A percentile compares a stretch with the other conserved stretches of the same genome.
phyloP scores from a whole-genome alignment of 2,329 filamentous ascomycete genomes.

The Fusarium sp. region DNA sequence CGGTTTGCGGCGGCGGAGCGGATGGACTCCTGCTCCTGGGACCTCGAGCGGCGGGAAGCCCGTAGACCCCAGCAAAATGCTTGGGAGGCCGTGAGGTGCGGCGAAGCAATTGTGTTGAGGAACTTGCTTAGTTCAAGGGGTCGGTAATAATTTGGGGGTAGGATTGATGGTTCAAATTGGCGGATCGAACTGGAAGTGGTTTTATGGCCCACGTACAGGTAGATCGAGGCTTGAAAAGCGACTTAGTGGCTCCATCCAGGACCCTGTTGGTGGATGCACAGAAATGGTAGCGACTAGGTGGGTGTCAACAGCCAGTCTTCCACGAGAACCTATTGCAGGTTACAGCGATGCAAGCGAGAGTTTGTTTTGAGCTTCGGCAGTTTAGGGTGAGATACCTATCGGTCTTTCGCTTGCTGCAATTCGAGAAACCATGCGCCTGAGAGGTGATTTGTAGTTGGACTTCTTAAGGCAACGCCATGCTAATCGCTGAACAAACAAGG shows the following conservation, averaged over 20 bases:
- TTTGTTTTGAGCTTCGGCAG: background rate
- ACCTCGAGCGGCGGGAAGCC: slow-evolving; percentile 40
- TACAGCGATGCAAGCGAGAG: background rate
- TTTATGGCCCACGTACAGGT: slow-evolving; percentile 38
- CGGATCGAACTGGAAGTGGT: slow-evolving; percentile 39
- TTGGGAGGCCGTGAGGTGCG: slow-evolving; percentile 4
- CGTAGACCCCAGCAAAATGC: slow-evolving; percentile 40
- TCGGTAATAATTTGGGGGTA: slow-evolving; percentile 21
- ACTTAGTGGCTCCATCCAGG: slow-evolving; percentile 39
- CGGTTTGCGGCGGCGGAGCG: slow-evolving; percentile 36
- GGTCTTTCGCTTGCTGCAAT: background rate
- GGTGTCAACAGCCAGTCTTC: slow-evolving; percentile 13
- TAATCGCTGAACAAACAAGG: slow-evolving; percentile 4
- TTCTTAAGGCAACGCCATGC: background rate
- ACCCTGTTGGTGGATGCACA: slow-evolving; percentile 35
- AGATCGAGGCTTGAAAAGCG: slow-evolving; percentile 38
- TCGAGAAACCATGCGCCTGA: background rate
- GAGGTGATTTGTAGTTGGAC: background rate
- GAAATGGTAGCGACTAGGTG: slow-evolving; percentile 6
- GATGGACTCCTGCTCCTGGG: slow-evolving; percentile 36
- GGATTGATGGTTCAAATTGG: slow-evolving; percentile 34
- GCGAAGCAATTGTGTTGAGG: slow-evolving; percentile 1
- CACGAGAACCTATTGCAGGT: slow-evolving; percentile 13
- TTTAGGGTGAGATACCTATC: background rate
- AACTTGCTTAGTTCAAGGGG: background rate